phyloP scores from a whole-genome alignment of 305 asterid species.

The Solanum hybrid region DNA sequence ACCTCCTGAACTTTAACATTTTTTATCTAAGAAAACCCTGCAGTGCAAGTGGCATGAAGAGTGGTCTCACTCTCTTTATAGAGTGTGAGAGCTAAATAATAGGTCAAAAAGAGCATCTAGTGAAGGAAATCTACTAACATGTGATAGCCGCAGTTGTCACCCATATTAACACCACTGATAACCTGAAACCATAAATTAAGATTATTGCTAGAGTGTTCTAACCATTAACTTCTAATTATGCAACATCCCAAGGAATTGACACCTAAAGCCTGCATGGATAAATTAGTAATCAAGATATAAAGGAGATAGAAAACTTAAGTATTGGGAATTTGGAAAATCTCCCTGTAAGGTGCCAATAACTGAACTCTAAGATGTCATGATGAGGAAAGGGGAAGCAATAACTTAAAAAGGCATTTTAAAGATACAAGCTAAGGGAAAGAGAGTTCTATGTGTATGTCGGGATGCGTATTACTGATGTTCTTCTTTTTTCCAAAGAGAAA shows the following conservation, averaged over 20 bases:
- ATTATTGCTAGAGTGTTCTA: neutral
- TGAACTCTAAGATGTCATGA: neutral
- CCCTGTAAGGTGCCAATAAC: neutral
- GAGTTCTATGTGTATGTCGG: neutral
- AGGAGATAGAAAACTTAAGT: neutral
- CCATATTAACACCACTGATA: slow-evolving; percentile 85
- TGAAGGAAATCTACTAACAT: slow-evolving; percentile 33
- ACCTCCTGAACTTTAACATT: neutral
- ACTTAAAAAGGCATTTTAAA: neutral
- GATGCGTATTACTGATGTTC: neutral
- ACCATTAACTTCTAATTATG: neutral
- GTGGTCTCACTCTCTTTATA: neutral
- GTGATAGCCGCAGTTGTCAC: slow-evolving; percentile 84
- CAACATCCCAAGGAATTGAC: neutral
- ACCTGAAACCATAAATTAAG: slow-evolving; percentile 35
- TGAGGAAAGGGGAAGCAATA: neutral
- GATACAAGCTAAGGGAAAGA: neutral
- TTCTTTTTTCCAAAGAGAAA: neutral
- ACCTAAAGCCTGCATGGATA: neutral
- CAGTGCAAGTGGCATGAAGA: neutral
- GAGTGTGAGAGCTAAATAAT: neutral
- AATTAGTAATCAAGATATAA: neutral
- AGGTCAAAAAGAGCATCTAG: neutral
- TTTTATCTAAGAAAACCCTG: neutral
- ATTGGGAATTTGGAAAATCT: neutral